Conservation (phyloP, 768 basidiomycete species). For the Termitomyces heimii region DNA sequence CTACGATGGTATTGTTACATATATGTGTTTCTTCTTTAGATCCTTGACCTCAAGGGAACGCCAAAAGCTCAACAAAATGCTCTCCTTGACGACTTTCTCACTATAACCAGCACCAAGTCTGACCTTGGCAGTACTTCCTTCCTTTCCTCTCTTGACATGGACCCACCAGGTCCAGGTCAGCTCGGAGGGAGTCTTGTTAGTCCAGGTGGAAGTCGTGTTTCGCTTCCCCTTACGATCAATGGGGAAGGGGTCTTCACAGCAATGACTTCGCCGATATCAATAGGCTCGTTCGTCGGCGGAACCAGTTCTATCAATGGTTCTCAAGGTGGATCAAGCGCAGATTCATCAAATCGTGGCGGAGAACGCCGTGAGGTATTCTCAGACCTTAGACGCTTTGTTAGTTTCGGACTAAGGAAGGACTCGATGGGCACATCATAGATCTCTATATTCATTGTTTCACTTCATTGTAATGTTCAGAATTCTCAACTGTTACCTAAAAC, state of each 20-base stretch:
- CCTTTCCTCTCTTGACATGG: slow-evolving; percentile 94
- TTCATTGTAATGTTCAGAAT: neutral
- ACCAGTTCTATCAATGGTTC: neutral
- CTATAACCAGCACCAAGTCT: slow-evolving; percentile 86
- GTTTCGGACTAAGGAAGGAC: slow-evolving; percentile 81
- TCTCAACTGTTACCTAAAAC: no score
- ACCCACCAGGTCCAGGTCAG: slow-evolving; percentile 53
- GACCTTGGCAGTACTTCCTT: slow-evolving; percentile 90
- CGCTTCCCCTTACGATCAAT: slow-evolving; percentile 35
- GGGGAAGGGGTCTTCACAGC: slow-evolving; percentile 57
- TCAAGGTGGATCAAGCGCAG: slow-evolving; percentile 40
- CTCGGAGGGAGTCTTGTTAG: slow-evolving; percentile 52
- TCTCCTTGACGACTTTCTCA: slow-evolving; percentile 87
- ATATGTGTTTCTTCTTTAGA: slow-evolving; percentile 39
- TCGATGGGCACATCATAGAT: slow-evolving; percentile 23
- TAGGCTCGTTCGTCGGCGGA: slow-evolving; percentile 47
- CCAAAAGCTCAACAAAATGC: slow-evolving; percentile 81
- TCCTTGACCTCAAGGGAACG: slow-evolving; percentile 92
- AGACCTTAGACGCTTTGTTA: slow-evolving; percentile 83
- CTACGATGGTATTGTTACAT: neutral
- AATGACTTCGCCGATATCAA: slow-evolving; percentile 55
- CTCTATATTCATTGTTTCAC: neutral
- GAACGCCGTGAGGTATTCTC: slow-evolving; percentile 79
- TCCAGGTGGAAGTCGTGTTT: slow-evolving; percentile 58
- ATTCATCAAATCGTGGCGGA: slow-evolving; percentile 32